Conservation (phyloP, 331 rosid genomes). For the Pyrus hybrid region DNA sequence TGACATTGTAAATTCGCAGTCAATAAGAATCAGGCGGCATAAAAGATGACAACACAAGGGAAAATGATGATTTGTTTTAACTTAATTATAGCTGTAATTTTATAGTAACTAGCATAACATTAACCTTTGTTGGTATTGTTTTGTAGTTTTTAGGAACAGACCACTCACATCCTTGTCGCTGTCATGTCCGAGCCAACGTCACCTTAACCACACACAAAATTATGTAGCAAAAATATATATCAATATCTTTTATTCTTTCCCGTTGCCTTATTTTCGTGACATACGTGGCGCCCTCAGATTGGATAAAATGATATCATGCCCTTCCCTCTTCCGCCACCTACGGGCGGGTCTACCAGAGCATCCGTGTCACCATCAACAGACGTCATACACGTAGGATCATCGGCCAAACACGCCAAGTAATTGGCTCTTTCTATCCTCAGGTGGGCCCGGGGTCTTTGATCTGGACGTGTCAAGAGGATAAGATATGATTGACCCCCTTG, state of each 20-base stretch:
- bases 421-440: not conserved
- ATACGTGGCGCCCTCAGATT: conserved; percentile 21
- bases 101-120: no score
- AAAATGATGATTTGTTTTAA: no score
- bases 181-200: conserved; percentile 44
- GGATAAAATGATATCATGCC: conserved; percentile 18
- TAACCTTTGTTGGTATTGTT: not conserved
- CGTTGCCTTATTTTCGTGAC: not conserved
- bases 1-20: no score
- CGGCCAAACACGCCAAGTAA: conserved; percentile 45
- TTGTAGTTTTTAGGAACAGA: conserved; percentile 14
- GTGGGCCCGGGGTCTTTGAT: not conserved
- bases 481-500: not conserved
- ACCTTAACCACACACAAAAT: conserved; percentile 41
- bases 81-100: not conserved
- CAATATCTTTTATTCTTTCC: conserved; percentile 7
- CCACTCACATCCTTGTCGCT: conserved; percentile 22
- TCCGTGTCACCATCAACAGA: conserved; percentile 38
- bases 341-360: conserved; percentile 39
- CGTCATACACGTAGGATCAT: conserved; percentile 31
- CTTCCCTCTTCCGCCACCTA: not conserved
- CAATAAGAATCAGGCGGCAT: no score
- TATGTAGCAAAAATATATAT: conserved; percentile 18
- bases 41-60: no score
- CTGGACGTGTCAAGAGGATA: conserved; percentile 7